These are phyloP conservation scores for Aspergillus sergii DNA, from an alignment of 2,329 filamentous ascomycete genomes.

Conservation along the genomic window DNA sequence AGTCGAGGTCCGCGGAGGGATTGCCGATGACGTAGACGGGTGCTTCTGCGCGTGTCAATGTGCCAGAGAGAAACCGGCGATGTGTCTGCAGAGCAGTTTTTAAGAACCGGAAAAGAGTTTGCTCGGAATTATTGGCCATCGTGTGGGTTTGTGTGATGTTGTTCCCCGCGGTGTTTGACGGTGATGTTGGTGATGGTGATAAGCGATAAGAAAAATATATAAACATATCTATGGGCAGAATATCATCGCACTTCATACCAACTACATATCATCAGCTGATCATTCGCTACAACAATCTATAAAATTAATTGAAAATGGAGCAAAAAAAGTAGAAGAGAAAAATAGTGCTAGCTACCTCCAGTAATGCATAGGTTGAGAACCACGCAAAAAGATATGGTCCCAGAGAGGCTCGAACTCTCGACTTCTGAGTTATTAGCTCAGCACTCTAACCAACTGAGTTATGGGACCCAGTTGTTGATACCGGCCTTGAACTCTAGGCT, in stretches of 20 bases:
- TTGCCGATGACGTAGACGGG: constrained; percentile 48
- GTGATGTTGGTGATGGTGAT: neutral
- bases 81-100: constrained; percentile 35
- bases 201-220: neutral
- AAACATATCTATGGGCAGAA: neutral
- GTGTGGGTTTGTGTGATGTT: neutral
- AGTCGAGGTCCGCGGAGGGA: constrained; percentile 61
- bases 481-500: no score
- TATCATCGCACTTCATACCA: neutral
- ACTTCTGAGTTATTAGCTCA: constrained; percentile 8
- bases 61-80: constrained; percentile 28
- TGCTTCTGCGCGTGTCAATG: constrained; percentile 22
- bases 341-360: no score
- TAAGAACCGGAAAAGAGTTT: constrained; percentile 40
- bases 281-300: no score
- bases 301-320: no score
- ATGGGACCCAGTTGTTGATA: neutral
- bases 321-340: neutral
- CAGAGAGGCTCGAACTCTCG: constrained; percentile 9
- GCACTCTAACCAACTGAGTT: constrained; percentile 7
- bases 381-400: neutral
- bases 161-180: neutral
- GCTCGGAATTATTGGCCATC: constrained; percentile 14
- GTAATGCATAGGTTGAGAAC: neutral
- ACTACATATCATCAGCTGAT: no score